Evolutionary conservation across 2,329 filamentous ascomycete genomes (phyloP).

Genomic region (Sarocladium strictum): DNA sequence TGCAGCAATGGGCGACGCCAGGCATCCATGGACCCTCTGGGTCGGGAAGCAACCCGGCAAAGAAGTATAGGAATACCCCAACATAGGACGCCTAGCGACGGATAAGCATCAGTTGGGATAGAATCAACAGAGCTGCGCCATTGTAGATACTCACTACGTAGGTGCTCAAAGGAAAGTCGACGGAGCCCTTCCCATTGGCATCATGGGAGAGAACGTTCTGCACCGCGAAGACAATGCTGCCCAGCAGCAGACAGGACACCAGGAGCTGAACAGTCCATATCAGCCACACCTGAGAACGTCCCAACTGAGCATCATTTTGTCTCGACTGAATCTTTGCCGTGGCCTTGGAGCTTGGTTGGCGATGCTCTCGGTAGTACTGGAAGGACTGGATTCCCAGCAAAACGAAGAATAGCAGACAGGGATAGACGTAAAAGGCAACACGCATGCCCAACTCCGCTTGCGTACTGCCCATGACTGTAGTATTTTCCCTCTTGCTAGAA

Average conservation of each 20-base stretch:
- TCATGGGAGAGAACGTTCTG: slow-evolving; percentile 25
- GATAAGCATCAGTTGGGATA: neutral
- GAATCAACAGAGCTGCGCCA: neutral
- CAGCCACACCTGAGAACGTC: slow-evolving; percentile 14
- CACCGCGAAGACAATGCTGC: slow-evolving; percentile 26
- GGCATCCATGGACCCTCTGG: slow-evolving; percentile 39
- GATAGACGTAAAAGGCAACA: slow-evolving; percentile 35
- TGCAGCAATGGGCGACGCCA: slow-evolving; percentile 26
- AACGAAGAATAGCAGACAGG: slow-evolving; percentile 29
- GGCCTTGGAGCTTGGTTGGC: slow-evolving; percentile 17
- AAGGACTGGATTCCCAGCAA: slow-evolving; percentile 30
- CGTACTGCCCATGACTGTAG: slow-evolving; percentile 25
- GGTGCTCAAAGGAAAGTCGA: slow-evolving; percentile 33
- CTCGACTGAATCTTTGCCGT: slow-evolving; percentile 23
- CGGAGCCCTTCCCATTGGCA: slow-evolving; percentile 17
- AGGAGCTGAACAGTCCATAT: slow-evolving; percentile 30
- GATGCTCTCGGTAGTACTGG: slow-evolving; percentile 29
- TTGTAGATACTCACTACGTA: slow-evolving; percentile 29
- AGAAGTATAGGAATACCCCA: slow-evolving; percentile 34
- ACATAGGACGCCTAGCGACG: slow-evolving; percentile 30
- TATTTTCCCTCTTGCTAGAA: neutral
- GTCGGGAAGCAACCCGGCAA: slow-evolving; percentile 35
- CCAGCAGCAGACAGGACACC: slow-evolving; percentile 25
- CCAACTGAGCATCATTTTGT: slow-evolving; percentile 17
- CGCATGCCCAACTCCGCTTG: slow-evolving; percentile 26